Base-by-base conservation (phyloP, 2,329 filamentous ascomycete species). In the Penicillium sp. region DNA sequence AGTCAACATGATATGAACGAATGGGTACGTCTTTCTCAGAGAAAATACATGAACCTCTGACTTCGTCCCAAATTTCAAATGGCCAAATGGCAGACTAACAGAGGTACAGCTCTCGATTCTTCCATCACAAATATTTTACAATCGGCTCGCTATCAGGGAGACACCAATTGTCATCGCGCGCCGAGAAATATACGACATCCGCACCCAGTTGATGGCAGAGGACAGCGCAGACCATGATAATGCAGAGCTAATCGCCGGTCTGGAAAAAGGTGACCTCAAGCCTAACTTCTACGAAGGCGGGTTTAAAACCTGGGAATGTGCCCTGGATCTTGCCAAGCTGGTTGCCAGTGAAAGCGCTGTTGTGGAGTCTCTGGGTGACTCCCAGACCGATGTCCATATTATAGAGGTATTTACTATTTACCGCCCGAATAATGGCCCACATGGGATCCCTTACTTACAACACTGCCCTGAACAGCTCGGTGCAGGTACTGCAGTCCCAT, bases 251-350 rank as follows among this genome's bases (percentile, higher is more conserved):
- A 67, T 74, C 31, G 61, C 70, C 1, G 74, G 76, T 7, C 69
- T 82, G 3, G 73, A 76, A 42, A 69, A 77, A 44, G 76, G 77
- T 3, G 80, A 84, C 57, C 72, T 84, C 44, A 74, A 74, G 36
- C 76, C 78, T 22, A 77, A 79, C 50, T 69, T 84, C 57, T 85
- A 85, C 61, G 81, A 85, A 67, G 81, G 81, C 51, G 81, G 81
- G 4, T 83, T 84, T 68, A 85, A 85, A 60, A 84, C 80, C 14
- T 85, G 81, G 81, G 81, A 85, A 66, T 84, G 81, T 63, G 77
- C 79, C 9, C 54, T 82, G 34, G 80, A 84, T 56, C 71, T 85
- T 10, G 79, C 77, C 0, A 73, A 69, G 44, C 51, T 67, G 37
- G 51, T 64, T 26, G 43, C 50, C 16, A 44, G 35, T 11, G 59